Evolutionary conservation across 1,139 yeast genomes (phyloP), one percentile per base, ranked within the genome.

Genomic region (Hyphopichia pseudoburtonii): DNA sequence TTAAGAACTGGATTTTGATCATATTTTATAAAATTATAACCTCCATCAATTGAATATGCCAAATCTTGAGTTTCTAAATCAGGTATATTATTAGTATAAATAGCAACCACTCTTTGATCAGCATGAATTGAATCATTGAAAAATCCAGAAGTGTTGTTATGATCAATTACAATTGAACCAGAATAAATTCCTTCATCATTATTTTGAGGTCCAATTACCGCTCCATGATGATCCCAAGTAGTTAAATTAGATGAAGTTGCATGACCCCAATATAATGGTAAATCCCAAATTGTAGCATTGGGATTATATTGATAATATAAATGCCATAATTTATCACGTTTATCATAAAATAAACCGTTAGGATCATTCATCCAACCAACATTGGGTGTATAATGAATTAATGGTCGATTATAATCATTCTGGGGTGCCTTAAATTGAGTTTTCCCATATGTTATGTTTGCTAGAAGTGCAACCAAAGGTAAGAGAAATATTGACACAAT

Each of bases 11-110:
- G 67, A 47, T 61, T 63, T 7, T 44, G 38, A 5, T 46, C 45
- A 41, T 57, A 62, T 29, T 54, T 49, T 8, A 46, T 43, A 45
- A 60, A 65, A 10, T 59, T 49, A 37, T 50, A 48, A 3, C 71
- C 72, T n/a, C 63, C 66, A 36, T 66, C 70, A 3, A 42, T 35
- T 5, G 67, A 61, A 45, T 52, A 61, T 9, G 67, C 62, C 10
- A 64, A 36, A 21, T 52, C 52, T 39, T 66, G 72, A 6, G 57
- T 48, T 37, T 64, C 54, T 10, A 30, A 33, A 18, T 41, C 51
- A 14, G 48, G 43, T 12, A 49, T 44, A 31, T 56, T 43, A 30
- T 46, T 42, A 14, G 72, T 64, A 52, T 58, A 64, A 17, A 65
- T 45, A 8, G 70, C 70, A 16, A 64, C 67, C 14, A 61, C 47